Conservation (phyloP, 306 rosid genomes). For the Malus orientalis region DNA sequence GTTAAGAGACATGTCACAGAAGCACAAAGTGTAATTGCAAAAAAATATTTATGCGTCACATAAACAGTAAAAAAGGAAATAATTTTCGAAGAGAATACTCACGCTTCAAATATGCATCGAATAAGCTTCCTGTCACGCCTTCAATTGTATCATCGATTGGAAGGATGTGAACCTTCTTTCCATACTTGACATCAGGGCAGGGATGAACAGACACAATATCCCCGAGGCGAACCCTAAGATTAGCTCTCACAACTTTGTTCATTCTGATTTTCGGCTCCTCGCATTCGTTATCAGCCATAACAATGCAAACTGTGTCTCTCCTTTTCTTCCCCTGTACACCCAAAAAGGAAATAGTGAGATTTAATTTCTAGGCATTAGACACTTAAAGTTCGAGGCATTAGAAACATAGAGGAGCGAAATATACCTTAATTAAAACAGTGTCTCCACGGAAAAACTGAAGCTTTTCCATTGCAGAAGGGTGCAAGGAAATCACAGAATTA, state of each 20-base stretch:
- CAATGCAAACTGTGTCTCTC: slow-evolving; percentile 54
- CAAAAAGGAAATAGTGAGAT: not conserved
- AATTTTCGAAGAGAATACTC: slow-evolving; percentile 15
- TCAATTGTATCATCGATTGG: slow-evolving; percentile 61
- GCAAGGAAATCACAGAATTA: slow-evolving; percentile 50
- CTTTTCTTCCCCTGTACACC: slow-evolving; percentile 54
- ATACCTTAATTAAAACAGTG: slow-evolving; percentile 48
- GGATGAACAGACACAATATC: slow-evolving; percentile 54
- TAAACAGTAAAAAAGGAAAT: not conserved
- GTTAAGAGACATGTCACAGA: slow-evolving; percentile 1
- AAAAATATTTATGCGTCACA: not conserved
- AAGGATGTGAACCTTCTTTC: slow-evolving; percentile 54
- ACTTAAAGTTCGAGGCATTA: not conserved
- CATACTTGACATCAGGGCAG: slow-evolving; percentile 58
- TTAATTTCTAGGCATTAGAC: not conserved
- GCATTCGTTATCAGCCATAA: slow-evolving; percentile 48
- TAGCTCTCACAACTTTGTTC: slow-evolving; percentile 57
- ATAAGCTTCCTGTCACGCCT: slow-evolving; percentile 58
- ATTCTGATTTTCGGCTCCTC: slow-evolving; percentile 57
- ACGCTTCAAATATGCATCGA: slow-evolving; percentile 65
- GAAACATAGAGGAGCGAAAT: not conserved
- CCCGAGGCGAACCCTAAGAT: slow-evolving; percentile 54
- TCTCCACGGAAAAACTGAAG: slow-evolving; percentile 52
- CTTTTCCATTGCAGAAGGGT: slow-evolving; percentile 51
- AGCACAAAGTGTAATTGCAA: not conserved